These are phyloP conservation scores for Geotrichum histeridarum DNA, from an alignment of 1,139 yeast species.

Conservation along the genomic window DNA sequence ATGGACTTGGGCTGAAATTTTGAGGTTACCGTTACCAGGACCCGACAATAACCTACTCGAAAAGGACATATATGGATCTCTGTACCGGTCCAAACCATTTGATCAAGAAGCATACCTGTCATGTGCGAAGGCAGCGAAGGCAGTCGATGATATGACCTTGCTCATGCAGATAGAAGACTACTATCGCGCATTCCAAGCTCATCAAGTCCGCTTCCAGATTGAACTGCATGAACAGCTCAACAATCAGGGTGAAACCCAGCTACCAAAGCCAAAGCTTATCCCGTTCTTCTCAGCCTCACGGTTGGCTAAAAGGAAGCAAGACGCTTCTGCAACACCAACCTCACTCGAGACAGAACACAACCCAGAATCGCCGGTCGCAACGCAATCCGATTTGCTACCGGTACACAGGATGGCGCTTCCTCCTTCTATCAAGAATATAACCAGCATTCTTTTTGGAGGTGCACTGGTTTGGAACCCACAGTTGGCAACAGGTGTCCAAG, in stretches of 20 bases:
- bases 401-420: neutral
- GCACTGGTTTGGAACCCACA: neutral
- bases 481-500: neutral
- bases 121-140: conserved; percentile 12
- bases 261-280: neutral
- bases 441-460: neutral
- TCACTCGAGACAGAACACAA: neutral
- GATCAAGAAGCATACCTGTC: conserved; percentile 16
- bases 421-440: neutral
- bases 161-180: conserved; percentile 11
- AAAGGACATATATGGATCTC: conserved; percentile 11
- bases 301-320: neutral
- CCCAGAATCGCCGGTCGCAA: neutral
- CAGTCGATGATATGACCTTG: conserved; percentile 4
- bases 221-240: conserved; percentile 3
- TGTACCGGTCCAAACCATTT: conserved; percentile 9
- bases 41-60: neutral
- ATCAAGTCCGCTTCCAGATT: conserved; percentile 4
- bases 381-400: neutral
- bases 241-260: neutral
- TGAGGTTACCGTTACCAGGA: conserved; percentile 13
- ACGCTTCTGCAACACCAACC: neutral
- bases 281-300: conserved; percentile 4
- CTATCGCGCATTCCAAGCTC: conserved; percentile 6
- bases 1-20: conserved; percentile 26